Conservation (phyloP, 106 monocot species). For the Chionographis japonica region DNA sequence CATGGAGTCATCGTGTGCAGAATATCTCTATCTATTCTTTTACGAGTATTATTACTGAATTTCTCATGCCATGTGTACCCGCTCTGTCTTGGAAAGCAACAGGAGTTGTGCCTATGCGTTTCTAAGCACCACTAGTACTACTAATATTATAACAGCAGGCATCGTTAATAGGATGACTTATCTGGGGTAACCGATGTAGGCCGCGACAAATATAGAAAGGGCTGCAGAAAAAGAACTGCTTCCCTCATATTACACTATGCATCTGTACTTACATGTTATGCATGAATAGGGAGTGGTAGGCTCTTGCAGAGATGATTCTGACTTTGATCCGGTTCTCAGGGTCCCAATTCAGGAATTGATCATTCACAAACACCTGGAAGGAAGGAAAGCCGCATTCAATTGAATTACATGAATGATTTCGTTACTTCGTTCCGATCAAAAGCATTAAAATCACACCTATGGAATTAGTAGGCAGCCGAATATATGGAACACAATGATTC, state of each 20-base stretch:
- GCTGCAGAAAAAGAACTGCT: conserved; percentile 9
- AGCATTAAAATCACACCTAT: no score
- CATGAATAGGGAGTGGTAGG: conserved; percentile 99
- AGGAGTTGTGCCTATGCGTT: conserved; percentile 5
- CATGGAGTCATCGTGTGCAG: conserved; percentile 22
- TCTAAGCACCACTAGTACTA: conserved; percentile 2
- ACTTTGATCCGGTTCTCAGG: conserved; percentile 88
- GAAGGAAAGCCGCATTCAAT: background rate
- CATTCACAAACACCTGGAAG: conserved; percentile 87
- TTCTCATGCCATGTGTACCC: background rate
- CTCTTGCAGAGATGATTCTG: conserved; percentile 91
- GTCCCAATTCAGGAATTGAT: conserved; percentile 99
- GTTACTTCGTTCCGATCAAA: no score
- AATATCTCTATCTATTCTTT: conserved; percentile 7
- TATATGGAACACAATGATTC: no score
- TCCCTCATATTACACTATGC: background rate
- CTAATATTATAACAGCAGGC: conserved; percentile 12
- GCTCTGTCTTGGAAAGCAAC: conserved; percentile 11
- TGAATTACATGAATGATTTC: background rate
- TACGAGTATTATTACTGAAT: background rate
- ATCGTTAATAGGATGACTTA: conserved; percentile 44
- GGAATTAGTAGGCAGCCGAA: no score
- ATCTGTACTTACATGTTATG: conserved; percentile 87
- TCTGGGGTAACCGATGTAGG: conserved; percentile 28
- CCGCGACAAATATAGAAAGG: conserved; percentile 6